These are phyloP conservation scores for Alternaria incomplexa DNA, from an alignment of 2,329 filamentous ascomycete species.

Conservation along the genomic window DNA sequence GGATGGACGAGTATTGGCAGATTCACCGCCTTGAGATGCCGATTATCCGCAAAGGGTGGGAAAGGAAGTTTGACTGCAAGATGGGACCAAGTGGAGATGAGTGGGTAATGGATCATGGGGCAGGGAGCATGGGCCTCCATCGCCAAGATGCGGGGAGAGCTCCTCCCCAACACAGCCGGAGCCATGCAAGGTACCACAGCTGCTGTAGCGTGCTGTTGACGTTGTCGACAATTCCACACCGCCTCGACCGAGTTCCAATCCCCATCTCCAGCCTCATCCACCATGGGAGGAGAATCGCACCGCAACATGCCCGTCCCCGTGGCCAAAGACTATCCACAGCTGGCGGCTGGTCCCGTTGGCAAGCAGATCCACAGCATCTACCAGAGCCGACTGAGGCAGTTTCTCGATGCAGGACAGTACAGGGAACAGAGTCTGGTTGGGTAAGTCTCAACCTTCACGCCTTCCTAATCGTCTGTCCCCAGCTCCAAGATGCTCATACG, in stretches of 20 bases:
- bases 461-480: neutral
- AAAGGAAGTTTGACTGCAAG: neutral
- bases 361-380: conserved; percentile 79
- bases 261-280: conserved; percentile 3
- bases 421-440: conserved; percentile 74
- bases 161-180: conserved; percentile 14
- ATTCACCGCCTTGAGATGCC: neutral
- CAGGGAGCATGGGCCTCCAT: conserved; percentile 11
- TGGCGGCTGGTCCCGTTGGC: conserved; percentile 46
- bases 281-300: conserved; percentile 47
- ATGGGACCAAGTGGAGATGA: conserved; percentile 6
- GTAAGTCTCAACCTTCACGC: conserved; percentile 53
- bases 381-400: conserved; percentile 79
- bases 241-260: neutral
- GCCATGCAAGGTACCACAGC: conserved; percentile 34
- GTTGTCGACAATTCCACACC: neutral
- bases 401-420: conserved; percentile 76
- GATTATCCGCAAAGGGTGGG: neutral
- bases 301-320: conserved; percentile 30
- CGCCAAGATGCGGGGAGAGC: conserved; percentile 36
- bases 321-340: conserved; percentile 41
- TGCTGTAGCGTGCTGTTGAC: conserved; percentile 15
- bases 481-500: conserved; percentile 17
- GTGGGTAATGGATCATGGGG: conserved; percentile 13
- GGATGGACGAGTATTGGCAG: neutral